Conservation (phyloP, 2,329 filamentous ascomycete genomes). For the Clarireedia paspali region DNA sequence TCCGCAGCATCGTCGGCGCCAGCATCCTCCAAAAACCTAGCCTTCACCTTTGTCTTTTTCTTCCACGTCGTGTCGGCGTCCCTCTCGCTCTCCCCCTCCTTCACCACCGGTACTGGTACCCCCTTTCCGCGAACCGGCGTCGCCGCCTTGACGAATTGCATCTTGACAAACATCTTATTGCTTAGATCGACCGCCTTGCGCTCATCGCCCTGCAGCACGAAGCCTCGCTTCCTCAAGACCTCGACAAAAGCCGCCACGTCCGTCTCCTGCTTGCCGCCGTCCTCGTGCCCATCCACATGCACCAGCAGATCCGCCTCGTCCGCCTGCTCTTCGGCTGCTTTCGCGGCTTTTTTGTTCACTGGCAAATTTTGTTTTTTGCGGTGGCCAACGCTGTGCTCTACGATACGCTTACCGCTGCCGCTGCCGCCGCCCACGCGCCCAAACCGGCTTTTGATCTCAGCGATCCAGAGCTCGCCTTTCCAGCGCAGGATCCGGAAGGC, state of each 20-base stretch:
- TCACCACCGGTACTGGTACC: constrained; percentile 34
- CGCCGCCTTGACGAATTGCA: constrained; percentile 86
- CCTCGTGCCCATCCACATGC: constrained; percentile 61
- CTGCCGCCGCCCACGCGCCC: constrained; percentile 44
- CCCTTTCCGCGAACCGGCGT: constrained; percentile 71
- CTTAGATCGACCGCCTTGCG: constrained; percentile 60
- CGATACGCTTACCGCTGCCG: constrained; percentile 35
- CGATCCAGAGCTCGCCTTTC: constrained; percentile 94
- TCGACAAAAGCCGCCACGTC: constrained; percentile 84
- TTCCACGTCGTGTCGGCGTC: constrained; percentile 38
- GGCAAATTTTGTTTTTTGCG: constrained; percentile 41
- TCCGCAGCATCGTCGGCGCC: constrained; percentile 52
- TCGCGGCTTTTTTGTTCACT: constrained; percentile 38
- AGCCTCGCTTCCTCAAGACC: constrained; percentile 72
- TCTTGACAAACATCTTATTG: constrained; percentile 98
- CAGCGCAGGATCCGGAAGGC: constrained; percentile 85
- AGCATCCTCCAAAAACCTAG: constrained; percentile 51
- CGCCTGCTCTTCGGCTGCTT: constrained; percentile 37
- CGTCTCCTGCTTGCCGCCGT: constrained; percentile 59
- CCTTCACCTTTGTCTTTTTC: constrained; percentile 66
- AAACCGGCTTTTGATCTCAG: constrained; percentile 94
- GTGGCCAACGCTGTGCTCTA: constrained; percentile 66
- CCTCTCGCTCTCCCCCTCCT: constrained; percentile 34
- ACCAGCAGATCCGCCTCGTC: constrained; percentile 54
- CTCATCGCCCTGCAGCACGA: constrained; percentile 65